Base-by-base conservation (phyloP, 2,329 filamentous ascomycete genomes). In the Colletotrichum musae region DNA sequence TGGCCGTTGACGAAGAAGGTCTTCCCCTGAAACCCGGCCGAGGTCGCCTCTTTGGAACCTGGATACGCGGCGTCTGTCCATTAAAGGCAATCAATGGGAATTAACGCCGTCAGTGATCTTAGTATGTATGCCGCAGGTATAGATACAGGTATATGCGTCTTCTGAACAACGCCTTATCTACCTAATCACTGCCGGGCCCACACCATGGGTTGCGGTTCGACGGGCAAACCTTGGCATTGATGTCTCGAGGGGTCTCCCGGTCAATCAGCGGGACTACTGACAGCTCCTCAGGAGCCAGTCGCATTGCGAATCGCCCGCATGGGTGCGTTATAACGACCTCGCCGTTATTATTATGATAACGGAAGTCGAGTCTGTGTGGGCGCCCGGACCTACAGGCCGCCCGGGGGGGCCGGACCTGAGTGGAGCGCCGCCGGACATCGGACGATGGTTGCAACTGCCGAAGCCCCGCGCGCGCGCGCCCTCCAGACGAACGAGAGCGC, bases 391-490 rank as follows among this genome's bases (percentile, higher is more conserved):
- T 43, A 28, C 21, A 61, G 56, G 56, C 62, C 62, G 28, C 36
- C 62, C 62, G 56, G 48, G 56, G 56, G 48, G 56, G 13, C 58
- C 32, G 58, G 47, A 57, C 21, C 56, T 24, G 36, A 13, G 57
- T 32, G 43, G 43, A 28, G 21, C 36, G 45, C 41, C 24, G 63
- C 39, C 47, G 48, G 48, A 54, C 13, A 61, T 61, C 57, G 48
- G 63, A 61, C 41, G 63, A 66, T n/a, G 63, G 41, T 15, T 47
- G 50, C 57, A 48, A 54, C 57, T 53, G 63, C 57, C 62, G 62
- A 65, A 28, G 36, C 39, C 4, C 36, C 16, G 32, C 32, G 32
- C 32, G 32, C 18, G 28, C 21, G 21, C 21, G 21, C 21, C 45
- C 16, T 32, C 28, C 52, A 36, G 41, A n/a, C 26, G 15, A 6